A percentile compares a stretch with the other conserved stretches of the same genome.
Conservation (phyloP, 345 rosid species). For the Atalantia buxifolia region DNA sequence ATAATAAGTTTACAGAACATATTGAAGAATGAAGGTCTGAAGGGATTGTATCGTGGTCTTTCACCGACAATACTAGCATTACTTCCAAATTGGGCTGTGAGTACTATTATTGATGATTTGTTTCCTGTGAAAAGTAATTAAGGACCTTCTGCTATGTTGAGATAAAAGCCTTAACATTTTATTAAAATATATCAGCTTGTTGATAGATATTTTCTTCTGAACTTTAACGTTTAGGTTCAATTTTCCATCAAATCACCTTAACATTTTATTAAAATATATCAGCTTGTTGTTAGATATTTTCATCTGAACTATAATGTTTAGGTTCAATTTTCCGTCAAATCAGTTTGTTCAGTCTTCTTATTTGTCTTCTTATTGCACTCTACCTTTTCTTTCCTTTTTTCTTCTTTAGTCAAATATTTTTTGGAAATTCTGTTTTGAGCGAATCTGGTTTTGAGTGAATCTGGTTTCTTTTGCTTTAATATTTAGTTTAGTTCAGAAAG, state of each 20-base stretch:
- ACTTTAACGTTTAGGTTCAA: neutral
- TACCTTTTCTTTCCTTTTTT: neutral
- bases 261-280: neutral
- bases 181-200: neutral
- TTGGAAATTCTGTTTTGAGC: neutral
- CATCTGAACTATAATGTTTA: neutral
- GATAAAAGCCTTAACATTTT: neutral
- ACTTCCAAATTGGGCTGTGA: conserved; percentile 98
- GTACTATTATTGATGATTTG: conserved; percentile 21
- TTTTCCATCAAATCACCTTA: neutral
- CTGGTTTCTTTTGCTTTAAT: neutral
- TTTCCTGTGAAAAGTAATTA: neutral
- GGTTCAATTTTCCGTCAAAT: neutral
- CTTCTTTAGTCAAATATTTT: neutral
- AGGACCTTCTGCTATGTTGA: neutral
- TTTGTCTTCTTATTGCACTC: neutral
- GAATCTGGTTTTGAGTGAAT: neutral
- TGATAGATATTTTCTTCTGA: neutral
- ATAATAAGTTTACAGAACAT: conserved; percentile 62
- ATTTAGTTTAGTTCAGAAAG: neutral
- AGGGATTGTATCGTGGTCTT: conserved; percentile 90
- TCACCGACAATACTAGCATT: conserved; percentile 91
- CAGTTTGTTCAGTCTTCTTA: neutral
- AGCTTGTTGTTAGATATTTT: neutral
- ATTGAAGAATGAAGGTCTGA: conserved; percentile 64